Evolutionary conservation across 2,329 filamentous ascomycete genomes (phyloP).

Genomic region (Huntiella savannae): DNA sequence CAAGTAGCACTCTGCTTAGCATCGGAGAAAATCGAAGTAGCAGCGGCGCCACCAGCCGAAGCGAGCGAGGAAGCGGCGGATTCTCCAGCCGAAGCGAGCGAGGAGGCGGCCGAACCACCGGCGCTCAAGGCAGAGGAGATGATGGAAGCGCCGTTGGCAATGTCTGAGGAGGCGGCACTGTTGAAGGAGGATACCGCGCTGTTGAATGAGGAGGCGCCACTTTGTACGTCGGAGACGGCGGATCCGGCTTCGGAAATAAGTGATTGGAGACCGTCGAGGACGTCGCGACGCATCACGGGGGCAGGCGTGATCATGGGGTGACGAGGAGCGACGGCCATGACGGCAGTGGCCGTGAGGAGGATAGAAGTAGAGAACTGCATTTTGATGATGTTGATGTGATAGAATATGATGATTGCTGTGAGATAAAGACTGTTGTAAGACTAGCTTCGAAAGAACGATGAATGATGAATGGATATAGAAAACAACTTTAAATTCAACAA

Average conservation of each 20-base stretch:
- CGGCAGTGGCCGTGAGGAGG: conserved; percentile 10
- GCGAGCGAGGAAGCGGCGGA: background rate
- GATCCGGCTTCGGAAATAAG: conserved; percentile 5
- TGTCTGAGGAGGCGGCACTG: conserved; percentile 2
- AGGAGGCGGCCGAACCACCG: conserved; percentile 1
- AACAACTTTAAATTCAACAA: background rate
- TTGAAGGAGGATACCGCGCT: background rate
- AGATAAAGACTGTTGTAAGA: background rate
- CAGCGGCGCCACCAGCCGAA: background rate
- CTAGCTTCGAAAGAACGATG: background rate
- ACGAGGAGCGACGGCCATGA: conserved; percentile 10
- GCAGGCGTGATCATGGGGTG: conserved; percentile 11
- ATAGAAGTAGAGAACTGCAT: conserved; percentile 11
- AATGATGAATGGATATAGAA: too few relatives aligned
- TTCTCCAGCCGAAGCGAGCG: background rate
- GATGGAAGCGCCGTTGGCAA: background rate
- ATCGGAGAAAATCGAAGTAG: conserved; percentile 5
- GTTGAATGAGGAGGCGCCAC: background rate
- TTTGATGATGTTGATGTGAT: conserved; percentile 1
- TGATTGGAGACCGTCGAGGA: conserved; percentile 9
- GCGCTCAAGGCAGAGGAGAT: background rate
- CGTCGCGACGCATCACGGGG: conserved; percentile 6
- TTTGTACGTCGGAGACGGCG: background rate
- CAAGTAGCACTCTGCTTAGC: conserved; percentile 8
- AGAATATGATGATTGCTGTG: background rate